A percentile compares a stretch with the other conserved stretches of the same genome.
Conservation (phyloP, 1,284 basidiomycete genomes). For the Cutaneotrichosporon mucoides region DNA sequence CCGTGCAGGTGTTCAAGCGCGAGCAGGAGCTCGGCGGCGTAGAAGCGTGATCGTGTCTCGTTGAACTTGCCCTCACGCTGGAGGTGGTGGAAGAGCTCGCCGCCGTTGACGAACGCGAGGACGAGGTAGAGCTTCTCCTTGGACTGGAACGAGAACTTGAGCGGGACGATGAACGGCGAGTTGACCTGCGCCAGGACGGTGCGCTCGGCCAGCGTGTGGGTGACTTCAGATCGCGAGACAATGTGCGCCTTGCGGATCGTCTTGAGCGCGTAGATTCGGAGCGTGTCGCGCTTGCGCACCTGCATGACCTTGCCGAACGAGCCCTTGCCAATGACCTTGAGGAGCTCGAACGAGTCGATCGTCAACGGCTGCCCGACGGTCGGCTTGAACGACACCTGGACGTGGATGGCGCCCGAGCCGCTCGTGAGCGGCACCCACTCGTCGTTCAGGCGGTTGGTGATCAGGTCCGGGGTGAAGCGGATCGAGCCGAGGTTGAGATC, state of each 20-base stretch:
- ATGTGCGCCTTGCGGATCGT: conserved; percentile 99
- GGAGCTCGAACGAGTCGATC: conserved; percentile 92
- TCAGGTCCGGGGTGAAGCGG: conserved; percentile 83
- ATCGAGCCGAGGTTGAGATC: conserved; percentile 91
- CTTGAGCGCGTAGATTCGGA: conserved; percentile 96
- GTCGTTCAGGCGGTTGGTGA: conserved; percentile 56
- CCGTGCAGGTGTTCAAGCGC: conserved; percentile 94
- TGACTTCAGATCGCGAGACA: conserved; percentile 94
- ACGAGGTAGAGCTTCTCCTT: conserved; percentile 97
- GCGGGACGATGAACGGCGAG: conserved; percentile 97
- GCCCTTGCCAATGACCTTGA: conserved; percentile 98
- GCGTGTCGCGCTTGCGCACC: conserved; percentile 96
- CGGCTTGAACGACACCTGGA: conserved; percentile 92
- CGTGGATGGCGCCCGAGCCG: conserved; percentile 86
- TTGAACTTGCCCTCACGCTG: conserved; percentile 97
- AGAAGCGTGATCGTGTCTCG: conserved; percentile 88
- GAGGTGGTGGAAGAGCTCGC: conserved; percentile 96
- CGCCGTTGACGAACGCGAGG: conserved; percentile 97
- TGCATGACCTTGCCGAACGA: conserved; percentile 99
- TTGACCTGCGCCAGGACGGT: conserved; percentile 96
- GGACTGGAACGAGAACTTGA: conserved; percentile 98
- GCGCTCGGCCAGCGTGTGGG: conserved; percentile 94
- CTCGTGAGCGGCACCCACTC: conserved; percentile 81
- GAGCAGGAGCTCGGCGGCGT: conserved; percentile 90
- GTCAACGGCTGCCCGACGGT: conserved; percentile 75